Evolutionary conservation across 805 yeast genomes (phyloP), one percentile per base, ranked within the genome.

Genomic region (Cyberlindnera japonica): DNA sequence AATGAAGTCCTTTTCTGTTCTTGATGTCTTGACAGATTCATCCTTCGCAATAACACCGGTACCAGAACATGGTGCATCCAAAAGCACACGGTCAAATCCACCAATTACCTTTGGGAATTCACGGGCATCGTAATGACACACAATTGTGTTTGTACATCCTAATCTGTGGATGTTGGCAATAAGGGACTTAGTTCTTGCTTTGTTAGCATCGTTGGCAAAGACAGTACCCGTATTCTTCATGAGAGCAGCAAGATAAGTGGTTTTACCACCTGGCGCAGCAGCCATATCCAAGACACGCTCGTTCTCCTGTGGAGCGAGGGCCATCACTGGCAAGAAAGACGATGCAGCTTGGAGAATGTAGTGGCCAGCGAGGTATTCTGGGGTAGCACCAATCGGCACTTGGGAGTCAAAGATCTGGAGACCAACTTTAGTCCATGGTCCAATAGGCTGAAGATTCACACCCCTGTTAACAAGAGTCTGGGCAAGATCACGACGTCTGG

Each of bases 361-460:
- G 59, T 93, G 96, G 58, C 99, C 99, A 12, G 98, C 95, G 58
- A 93, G 72, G 62, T 93, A 93, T 67, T 93, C 99, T 32, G 99
- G 99, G 8, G 99, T 93, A 33, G 99, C 99, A 65, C 99, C 99
- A 53, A 93, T 86, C 32, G 99, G 99, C n/a, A 93, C 98, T 64
- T 90, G 98, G 18, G 98, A 90, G 61, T 93, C 99, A 62, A 91
- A 93, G 38, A 93, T 82, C 65, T 93, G 99, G 50, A 93, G 72
- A 47, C 99, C 99, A 37, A 93, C 98, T 65, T 93, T 93, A 18
- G 98, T 89, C 99, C 99, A 93, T 30, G 85, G 70, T 37, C 98
- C 98, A 54, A 93, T 88, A 33, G 98, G 98, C 66, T 93, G 97
- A 54, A 93, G 72, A 61, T 93, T 93, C 47, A 91, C 99, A 62